These are phyloP conservation scores for Rosellinia necatrix DNA, from an alignment of 2,329 filamentous ascomycete species.

Conservation along the genomic window DNA sequence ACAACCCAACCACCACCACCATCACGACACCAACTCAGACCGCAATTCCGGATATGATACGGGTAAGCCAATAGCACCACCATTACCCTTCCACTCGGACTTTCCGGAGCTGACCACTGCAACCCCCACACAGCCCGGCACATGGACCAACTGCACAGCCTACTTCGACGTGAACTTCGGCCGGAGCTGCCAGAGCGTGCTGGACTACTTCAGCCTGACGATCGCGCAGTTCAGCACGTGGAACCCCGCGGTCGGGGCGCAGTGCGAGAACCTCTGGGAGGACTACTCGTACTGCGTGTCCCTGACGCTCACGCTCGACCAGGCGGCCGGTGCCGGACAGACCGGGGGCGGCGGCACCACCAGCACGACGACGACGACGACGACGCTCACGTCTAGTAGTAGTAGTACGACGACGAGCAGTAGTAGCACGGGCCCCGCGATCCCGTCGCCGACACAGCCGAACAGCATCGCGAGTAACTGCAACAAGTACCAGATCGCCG, in stretches of 20 bases:
- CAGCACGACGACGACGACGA: not conserved
- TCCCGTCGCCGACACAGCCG: constrained; percentile 3
- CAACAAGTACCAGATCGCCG: not conserved
- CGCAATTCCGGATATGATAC: not conserved
- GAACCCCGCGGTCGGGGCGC: constrained; percentile 5
- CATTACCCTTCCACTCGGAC: not conserved
- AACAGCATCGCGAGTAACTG: constrained; percentile 7
- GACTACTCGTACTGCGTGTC: not conserved
- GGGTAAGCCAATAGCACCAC: not conserved
- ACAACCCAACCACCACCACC: not conserved
- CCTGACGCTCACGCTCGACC: not conserved
- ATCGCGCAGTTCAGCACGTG: not conserved
- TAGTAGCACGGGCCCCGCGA: not conserved
- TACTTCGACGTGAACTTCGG: not conserved
- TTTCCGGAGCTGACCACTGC: not conserved
- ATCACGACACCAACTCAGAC: not conserved
- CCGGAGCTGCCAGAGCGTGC: not conserved
- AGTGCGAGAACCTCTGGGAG: constrained; percentile 1
- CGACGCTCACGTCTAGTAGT: not conserved
- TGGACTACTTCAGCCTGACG: not conserved
- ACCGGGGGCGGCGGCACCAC: not conserved
- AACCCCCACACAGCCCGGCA: not conserved
- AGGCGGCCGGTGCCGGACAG: not conserved
- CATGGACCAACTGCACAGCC: not conserved
- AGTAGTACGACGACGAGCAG: not conserved